phyloP scores from a whole-genome alignment of 306 rosid species.

The Cicer bijugum region DNA sequence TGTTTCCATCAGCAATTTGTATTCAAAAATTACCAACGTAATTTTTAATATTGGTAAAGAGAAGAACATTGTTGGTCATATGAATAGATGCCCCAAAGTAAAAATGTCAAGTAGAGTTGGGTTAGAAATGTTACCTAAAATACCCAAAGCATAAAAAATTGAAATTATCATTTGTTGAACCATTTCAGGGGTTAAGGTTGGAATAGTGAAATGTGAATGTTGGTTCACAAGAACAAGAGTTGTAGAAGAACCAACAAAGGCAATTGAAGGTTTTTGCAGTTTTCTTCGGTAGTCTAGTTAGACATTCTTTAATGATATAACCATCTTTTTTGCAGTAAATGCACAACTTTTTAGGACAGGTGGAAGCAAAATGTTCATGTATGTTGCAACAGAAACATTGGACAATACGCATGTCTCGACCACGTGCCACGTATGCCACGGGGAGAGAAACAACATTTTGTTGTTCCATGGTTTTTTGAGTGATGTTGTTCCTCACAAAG shows the following conservation, averaged over 20 bases:
- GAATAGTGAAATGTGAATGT: background rate
- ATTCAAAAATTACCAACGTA: no score
- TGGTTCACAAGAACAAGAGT: background rate
- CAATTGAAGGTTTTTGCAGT: background rate
- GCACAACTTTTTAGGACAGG: background rate
- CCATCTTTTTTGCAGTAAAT: slow-evolving; percentile 25
- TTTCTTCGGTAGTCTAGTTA: background rate
- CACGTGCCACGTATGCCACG: background rate
- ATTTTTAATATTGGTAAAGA: no score
- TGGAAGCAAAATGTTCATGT: background rate
- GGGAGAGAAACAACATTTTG: no score
- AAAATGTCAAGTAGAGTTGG: no score
- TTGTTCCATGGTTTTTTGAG: no score
- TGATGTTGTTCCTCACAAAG: background rate
- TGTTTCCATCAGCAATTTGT: no score
- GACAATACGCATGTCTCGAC: no score
- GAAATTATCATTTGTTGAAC: background rate
- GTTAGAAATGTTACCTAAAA: background rate
- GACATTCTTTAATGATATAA: background rate
- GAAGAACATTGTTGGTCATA: no score
- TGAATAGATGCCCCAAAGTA: no score
- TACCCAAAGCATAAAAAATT: background rate
- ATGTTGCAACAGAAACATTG: background rate
- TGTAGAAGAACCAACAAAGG: background rate
- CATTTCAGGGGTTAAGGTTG: background rate